Evolutionary conservation across 1,284 basidiomycete species (phyloP), one percentile per base, ranked within the genome.

Genomic region (Mrakiaceae sp.): DNA sequence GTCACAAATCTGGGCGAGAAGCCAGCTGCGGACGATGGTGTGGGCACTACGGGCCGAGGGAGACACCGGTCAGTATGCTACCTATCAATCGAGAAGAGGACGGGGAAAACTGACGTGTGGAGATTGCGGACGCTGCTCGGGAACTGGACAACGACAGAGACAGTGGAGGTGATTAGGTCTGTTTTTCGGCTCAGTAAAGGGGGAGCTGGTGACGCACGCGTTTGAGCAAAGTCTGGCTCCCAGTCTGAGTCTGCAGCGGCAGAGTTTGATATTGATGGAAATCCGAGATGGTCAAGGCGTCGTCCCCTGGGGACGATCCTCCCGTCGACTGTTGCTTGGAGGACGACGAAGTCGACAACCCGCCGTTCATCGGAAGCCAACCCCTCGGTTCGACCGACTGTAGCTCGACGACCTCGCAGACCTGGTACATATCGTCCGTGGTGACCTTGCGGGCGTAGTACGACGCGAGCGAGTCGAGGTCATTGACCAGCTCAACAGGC

Each of bases 381-480:
- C 86, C 87, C 3, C 82, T 84, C 48, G 83, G 81, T 72, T 90
- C 88, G 14, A 82, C 81, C 4, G 82, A 84, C 73, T 90, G 88
- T 0, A 87, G 82, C 73, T 90, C 88, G 12, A 90, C 79, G 16
- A 89, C 75, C 72, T 90, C 87, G 4, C 83, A 81, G 14, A 86
- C 83, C 58, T 84, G 78, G 70, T 87, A 85, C 50, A 90, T 77
- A 74, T 90, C 88, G 86, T 88, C 87, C 73, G 86, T 82, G 44
- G 82, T 83, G 54, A 90, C 81, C 69, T 87, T 87, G 67, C 82
- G 83, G 71, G 87, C 84, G 2, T 85, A 83, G 49, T 86, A 84
- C 65, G 78, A 78, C 1, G 83, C 84, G 83, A 89, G 87, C 0
- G 84, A 81, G 70, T 90, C 86, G 66, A 90, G 68, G 69, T 83